phyloP scores from a whole-genome alignment of 768 basidiomycete genomes.

The Amanita muscaria region DNA sequence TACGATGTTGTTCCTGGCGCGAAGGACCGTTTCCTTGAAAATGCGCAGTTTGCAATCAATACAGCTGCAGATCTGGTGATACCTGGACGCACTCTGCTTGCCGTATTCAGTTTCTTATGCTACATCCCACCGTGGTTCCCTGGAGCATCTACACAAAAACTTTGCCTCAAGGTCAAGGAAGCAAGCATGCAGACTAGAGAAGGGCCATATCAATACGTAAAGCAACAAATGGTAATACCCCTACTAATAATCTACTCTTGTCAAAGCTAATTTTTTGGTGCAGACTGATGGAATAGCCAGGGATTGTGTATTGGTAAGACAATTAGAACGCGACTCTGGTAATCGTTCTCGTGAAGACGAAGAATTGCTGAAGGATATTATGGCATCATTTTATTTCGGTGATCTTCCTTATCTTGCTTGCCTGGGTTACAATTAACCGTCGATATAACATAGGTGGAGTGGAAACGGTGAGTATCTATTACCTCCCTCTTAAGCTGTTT shows the following conservation, averaged over 20 bases:
- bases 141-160: background rate
- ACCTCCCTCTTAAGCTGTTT: too few relatives aligned
- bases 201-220: background rate
- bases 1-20: too few relatives aligned
- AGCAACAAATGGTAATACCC: background rate
- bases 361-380: too few relatives aligned
- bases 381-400: background rate
- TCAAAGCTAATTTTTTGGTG: too few relatives aligned
- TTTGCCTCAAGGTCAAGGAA: background rate
- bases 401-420: slow-evolving; percentile 1
- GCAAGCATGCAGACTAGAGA: background rate
- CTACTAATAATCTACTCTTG: too few relatives aligned
- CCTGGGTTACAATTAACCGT: too few relatives aligned
- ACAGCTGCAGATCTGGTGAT: background rate
- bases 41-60: background rate
- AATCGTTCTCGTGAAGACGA: background rate
- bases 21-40: too few relatives aligned
- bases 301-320: too few relatives aligned
- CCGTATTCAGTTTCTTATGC: too few relatives aligned
- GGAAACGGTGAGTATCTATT: too few relatives aligned
- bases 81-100: background rate
- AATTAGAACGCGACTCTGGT: background rate
- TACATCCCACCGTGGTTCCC: background rate
- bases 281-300: background rate
- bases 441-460: too few relatives aligned